These are phyloP conservation scores for Nymphaea thermarum DNA, from an alignment of 164 flowering plant species.

Conservation along the genomic window DNA sequence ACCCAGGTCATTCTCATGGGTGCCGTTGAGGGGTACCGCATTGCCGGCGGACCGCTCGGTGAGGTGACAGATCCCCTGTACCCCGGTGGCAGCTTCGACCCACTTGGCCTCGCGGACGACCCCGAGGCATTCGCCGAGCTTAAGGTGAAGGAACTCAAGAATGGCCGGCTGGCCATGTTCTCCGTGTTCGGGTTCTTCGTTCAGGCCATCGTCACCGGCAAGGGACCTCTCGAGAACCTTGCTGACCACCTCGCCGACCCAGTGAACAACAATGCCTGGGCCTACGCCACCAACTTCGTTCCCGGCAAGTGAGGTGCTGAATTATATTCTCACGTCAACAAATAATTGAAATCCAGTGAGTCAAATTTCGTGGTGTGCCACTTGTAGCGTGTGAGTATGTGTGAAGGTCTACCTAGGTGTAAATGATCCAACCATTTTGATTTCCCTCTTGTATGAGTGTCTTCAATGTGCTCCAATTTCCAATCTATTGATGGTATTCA, in stretches of 20 bases:
- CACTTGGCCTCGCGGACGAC: conserved; percentile 6
- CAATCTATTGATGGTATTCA: no score
- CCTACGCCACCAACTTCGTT: conserved; percentile 8
- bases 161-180: conserved; percentile 7
- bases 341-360: no score
- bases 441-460: no score
- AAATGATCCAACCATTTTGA: no score
- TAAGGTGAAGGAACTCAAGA: conserved; percentile 8
- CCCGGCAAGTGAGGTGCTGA: conserved; percentile 5
- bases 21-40: conserved; percentile 26
- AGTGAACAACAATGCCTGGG: conserved; percentile 9
- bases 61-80: conserved; percentile 3
- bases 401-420: no score
- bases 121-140: conserved; percentile 6
- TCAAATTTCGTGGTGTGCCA: no score
- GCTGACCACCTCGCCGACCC: conserved; percentile 8
- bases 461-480: no score
- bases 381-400: no score
- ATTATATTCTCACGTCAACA: no score
- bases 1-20: conserved; percentile 26
- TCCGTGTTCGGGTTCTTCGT: conserved; percentile 9
- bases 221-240: conserved; percentile 6
- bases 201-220: conserved; percentile 8
- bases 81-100: conserved; percentile 10
- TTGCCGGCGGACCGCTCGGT: conserved; percentile 18